Evolutionary conservation across 2,329 filamentous ascomycete species (phyloP).

Genomic region (Nemania sp.): DNA sequence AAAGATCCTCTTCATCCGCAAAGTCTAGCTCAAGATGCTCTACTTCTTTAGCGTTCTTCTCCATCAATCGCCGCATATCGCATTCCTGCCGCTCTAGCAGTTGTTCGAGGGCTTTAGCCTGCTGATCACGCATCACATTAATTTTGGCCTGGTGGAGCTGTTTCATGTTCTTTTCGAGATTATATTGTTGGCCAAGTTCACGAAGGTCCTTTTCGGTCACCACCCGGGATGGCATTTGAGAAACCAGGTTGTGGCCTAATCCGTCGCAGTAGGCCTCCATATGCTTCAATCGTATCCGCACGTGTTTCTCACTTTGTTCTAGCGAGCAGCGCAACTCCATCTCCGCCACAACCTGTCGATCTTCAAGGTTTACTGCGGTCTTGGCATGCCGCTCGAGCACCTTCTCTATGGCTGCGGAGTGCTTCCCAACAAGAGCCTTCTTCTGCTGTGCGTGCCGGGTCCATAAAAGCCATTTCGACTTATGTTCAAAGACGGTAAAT

Average conservation of each 20-base stretch:
- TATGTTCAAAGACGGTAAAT: conserved; percentile 54
- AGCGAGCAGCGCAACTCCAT: conserved; percentile 59
- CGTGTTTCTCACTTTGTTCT: conserved; percentile 60
- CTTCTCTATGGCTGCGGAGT: conserved; percentile 52
- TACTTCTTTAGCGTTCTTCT: conserved; percentile 52
- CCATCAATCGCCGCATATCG: conserved; percentile 52
- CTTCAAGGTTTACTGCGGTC: conserved; percentile 59
- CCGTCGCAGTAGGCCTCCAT: conserved; percentile 69
- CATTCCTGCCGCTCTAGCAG: conserved; percentile 57
- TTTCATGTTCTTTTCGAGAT: conserved; percentile 61
- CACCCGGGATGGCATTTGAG: conserved; percentile 50
- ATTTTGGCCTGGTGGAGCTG: conserved; percentile 63
- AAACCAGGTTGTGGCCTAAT: conserved; percentile 47
- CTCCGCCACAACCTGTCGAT: conserved; percentile 64
- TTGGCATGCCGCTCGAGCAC: conserved; percentile 59
- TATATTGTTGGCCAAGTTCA: conserved; percentile 64
- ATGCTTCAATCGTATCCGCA: conserved; percentile 61
- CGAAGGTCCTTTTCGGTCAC: conserved; percentile 64
- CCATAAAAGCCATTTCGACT: conserved; percentile 54
- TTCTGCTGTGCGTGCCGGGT: conserved; percentile 55
- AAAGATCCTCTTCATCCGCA: conserved; percentile 52
- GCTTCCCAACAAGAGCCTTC: conserved; percentile 49
- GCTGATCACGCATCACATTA: conserved; percentile 67
- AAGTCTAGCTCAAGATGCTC: conserved; percentile 52
- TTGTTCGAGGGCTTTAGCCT: conserved; percentile 64